Evolutionary conservation across 1,284 basidiomycete genomes (phyloP), one percentile per base, ranked within the genome.

Genomic region (Sanguinoderma infundibulare): DNA sequence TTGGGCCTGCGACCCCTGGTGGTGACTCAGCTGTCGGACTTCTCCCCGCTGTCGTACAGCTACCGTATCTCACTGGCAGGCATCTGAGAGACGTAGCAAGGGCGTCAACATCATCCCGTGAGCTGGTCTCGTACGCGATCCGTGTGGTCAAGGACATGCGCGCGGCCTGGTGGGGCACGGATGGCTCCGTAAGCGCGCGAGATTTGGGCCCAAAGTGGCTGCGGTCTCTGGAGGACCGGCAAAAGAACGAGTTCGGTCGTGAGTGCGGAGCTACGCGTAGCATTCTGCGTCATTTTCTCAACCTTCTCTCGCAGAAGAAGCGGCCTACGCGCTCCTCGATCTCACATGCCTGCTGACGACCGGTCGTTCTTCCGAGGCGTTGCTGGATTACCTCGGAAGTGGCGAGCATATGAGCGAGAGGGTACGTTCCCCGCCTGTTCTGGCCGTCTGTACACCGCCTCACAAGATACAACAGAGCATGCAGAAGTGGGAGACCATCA

Each of bases 361-460:
- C 24, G 91, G 91, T 9, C 81, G 85, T 57, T 77, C 84, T 22
- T 86, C 89, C 30, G 89, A 91, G 59, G 78, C 88, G 5, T 77
- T 94, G 34, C 69, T 76, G 42, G 91, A 93, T 74, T 91, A 90
- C 72, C 79, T 94, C 55, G 86, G 87, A 17, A 91, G 89, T 66
- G 84, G 84, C 22, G 91, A 92, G 68, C 87, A 89, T 69, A 90
- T 90, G 81, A 91, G 87, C 62, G 91, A 94, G 75, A 81, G 92
- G 73, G 92, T 92, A 77, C 66, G 77, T 64, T 17, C 39, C 54
- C 55, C 28, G 24, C 17, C 32, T 34, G 20, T 64, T 42, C 30
- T 54, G 40, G 42, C 7, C 15, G 61, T 22, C 34, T 32, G 46
- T 40, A 9, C 39, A 12, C 28, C n/a, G 28, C 30, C 64, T 61